phyloP scores from a whole-genome alignment of 441 rosid species.

The Euphorbia celastroides region DNA sequence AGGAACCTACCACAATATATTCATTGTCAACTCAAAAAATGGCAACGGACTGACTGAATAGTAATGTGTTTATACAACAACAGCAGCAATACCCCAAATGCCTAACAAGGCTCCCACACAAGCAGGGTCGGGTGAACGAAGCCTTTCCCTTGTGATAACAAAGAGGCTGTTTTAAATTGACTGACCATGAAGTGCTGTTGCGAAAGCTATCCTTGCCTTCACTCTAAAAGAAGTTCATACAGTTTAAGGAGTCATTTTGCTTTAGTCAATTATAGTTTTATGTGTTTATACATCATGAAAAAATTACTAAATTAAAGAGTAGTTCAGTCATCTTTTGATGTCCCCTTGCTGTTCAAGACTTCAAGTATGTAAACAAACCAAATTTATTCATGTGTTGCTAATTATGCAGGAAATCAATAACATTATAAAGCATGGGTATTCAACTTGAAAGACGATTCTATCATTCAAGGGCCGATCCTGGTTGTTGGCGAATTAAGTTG shows the following conservation, averaged over 20 bases:
- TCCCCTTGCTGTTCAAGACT: background rate
- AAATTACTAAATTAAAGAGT: background rate
- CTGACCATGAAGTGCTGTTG: no score
- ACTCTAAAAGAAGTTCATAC: no score
- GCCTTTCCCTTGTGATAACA: no score
- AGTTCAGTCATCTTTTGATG: background rate
- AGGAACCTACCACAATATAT: background rate
- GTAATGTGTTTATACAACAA: background rate
- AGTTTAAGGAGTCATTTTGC: no score
- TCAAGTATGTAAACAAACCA: background rate
- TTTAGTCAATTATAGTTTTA: no score
- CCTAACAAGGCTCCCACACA: no score
- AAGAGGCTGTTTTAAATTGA: no score
- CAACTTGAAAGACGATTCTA: background rate
- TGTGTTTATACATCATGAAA: background rate
- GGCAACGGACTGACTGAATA: background rate
- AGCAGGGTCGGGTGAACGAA: no score
- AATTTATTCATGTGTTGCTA: background rate
- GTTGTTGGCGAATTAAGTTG: conserved; percentile 2
- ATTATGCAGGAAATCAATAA: background rate
- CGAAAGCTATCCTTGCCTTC: no score
- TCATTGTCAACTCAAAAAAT: background rate
- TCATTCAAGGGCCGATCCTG: background rate
- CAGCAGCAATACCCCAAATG: no score
- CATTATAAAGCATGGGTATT: background rate